Evolutionary conservation across 2,329 filamentous ascomycete genomes (phyloP).

Genomic region (Cephalotrichum gorgonifer): DNA sequence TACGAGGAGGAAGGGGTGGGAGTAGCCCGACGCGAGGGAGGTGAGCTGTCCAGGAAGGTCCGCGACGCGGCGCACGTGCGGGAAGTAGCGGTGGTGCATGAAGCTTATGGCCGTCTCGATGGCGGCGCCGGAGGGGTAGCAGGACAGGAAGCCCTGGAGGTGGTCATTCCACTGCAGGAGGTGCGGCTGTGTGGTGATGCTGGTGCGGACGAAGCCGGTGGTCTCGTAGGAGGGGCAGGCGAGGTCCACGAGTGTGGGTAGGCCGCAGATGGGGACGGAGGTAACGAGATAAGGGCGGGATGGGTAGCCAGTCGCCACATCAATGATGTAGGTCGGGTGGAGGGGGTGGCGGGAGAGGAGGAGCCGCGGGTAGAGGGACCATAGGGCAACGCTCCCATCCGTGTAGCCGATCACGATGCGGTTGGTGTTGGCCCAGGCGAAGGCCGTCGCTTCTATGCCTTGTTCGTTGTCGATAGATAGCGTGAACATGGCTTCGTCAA

Average conservation of each 20-base stretch:
- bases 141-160: slow-evolving; percentile 41
- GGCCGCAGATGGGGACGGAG: slow-evolving; percentile 43
- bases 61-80: slow-evolving; percentile 40
- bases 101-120: slow-evolving; percentile 43
- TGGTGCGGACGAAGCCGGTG: slow-evolving; percentile 40
- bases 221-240: slow-evolving; percentile 39
- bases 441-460: slow-evolving; percentile 36
- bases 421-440: slow-evolving; percentile 46
- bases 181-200: slow-evolving; percentile 41
- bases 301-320: slow-evolving; percentile 45
- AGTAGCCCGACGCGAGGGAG: slow-evolving; percentile 36
- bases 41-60: slow-evolving; percentile 39
- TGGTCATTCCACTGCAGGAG: slow-evolving; percentile 45
- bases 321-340: slow-evolving; percentile 43
- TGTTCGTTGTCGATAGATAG: slow-evolving; percentile 36
- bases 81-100: slow-evolving; percentile 40
- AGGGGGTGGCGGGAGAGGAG: slow-evolving; percentile 40
- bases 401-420: slow-evolving; percentile 43
- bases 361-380: slow-evolving; percentile 40
- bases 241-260: slow-evolving; percentile 41
- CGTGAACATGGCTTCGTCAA: slow-evolving; percentile 31
- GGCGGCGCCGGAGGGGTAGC: slow-evolving; percentile 41
- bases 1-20: slow-evolving; percentile 42
- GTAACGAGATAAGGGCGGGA: slow-evolving; percentile 45
- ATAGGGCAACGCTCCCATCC: slow-evolving; percentile 45